Conservation (phyloP, 1,284 basidiomycete species). For the Cutaneotrichosporon cutaneum region DNA sequence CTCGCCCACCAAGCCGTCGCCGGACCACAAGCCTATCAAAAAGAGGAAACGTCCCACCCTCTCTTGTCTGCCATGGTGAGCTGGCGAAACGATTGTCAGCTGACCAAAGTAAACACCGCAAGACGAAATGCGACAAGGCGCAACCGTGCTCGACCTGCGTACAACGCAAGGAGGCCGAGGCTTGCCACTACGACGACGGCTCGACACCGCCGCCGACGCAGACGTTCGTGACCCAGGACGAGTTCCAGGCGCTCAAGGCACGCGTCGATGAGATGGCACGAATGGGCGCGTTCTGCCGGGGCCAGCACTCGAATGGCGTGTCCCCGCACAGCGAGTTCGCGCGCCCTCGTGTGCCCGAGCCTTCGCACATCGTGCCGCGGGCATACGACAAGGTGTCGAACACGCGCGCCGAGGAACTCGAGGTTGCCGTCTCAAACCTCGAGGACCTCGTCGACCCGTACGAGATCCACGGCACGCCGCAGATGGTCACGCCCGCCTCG, state of each 20-base stretch:
- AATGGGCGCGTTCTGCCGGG: neutral
- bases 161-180: conserved; percentile 2
- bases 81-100: neutral
- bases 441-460: conserved; percentile 3
- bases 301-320: neutral
- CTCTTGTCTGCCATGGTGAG: conserved; percentile 3
- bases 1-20: neutral
- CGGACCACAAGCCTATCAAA: neutral
- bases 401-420: neutral
- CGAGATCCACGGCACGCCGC: neutral
- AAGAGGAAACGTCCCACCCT: conserved; percentile 2
- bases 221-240: conserved; percentile 1
- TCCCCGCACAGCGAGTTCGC: neutral
- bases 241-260: conserved; percentile 3
- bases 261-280: conserved; percentile 2
- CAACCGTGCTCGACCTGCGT: conserved; percentile 6
- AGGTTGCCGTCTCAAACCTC: neutral
- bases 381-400: conserved; percentile 5
- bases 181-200: conserved; percentile 5
- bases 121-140: conserved; percentile 7
- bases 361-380: neutral
- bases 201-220: conserved; percentile 3
- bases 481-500: neutral
- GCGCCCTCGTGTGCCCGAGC: neutral
- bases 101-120: conserved; percentile 2